phyloP scores from a whole-genome alignment of 768 basidiomycete species.

The Hydnomerulius pinastri region DNA sequence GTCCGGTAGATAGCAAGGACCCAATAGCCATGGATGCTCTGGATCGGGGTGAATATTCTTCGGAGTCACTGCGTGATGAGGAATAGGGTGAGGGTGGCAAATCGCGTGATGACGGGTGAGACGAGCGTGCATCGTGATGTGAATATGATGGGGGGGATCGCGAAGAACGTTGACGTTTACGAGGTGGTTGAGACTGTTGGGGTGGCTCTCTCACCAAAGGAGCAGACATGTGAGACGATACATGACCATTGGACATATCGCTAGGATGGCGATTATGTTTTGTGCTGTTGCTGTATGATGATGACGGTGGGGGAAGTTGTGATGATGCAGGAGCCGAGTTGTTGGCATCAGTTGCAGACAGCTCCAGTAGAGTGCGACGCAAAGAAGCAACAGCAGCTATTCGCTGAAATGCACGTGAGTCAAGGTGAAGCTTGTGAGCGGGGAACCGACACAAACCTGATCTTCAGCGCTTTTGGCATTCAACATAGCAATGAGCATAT shows the following conservation, averaged over 20 bases:
- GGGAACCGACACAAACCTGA: constrained; percentile 55
- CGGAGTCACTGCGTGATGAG: constrained; percentile 67
- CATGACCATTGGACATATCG: constrained; percentile 20
- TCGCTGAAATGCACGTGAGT: constrained; percentile 46
- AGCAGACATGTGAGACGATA: constrained; percentile 9
- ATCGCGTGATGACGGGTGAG: constrained; percentile 44
- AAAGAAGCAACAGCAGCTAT: constrained; percentile 69
- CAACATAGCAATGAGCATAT: constrained; percentile 87
- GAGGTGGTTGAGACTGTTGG: constrained; percentile 43
- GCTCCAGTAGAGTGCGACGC: constrained; percentile 70
- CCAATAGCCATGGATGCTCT: constrained; percentile 81
- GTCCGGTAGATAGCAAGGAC: constrained; percentile 60
- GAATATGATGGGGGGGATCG: constrained; percentile 52
- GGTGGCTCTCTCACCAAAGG: constrained; percentile 28
- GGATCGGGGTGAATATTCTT: constrained; percentile 70
- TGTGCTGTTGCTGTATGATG: constrained; percentile 28
- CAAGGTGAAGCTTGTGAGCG: constrained; percentile 1
- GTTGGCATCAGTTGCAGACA: constrained; percentile 36
- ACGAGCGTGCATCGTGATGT: constrained; percentile 33
- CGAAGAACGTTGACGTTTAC: constrained; percentile 67
- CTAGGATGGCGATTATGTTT: constrained; percentile 20
- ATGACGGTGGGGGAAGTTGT: constrained; percentile 43
- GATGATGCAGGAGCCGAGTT: constrained; percentile 32
- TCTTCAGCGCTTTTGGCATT: constrained; percentile 94
- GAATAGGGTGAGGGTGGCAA: constrained; percentile 76